A percentile compares a stretch with the other conserved stretches of the same genome.
These are phyloP conservation scores for Hirsutella thompsonii DNA, from an alignment of 2,329 filamentous ascomycete genomes.

Conservation along the genomic window DNA sequence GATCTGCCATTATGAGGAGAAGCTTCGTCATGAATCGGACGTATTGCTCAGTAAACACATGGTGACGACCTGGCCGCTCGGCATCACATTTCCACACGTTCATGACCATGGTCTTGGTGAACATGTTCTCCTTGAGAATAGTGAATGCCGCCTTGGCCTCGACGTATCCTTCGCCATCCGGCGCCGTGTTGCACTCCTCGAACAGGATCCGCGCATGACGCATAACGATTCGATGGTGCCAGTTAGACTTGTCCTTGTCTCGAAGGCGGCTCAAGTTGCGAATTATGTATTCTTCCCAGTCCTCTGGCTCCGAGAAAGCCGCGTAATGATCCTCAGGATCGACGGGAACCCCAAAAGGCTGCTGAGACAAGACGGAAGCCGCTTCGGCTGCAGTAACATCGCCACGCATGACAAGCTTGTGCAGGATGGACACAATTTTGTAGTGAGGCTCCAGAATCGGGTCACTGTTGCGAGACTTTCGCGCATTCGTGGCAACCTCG, in stretches of 20 bases:
- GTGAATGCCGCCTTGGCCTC: slow-evolving; percentile 69
- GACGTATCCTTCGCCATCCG: slow-evolving; percentile 34
- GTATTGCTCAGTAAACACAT: slow-evolving; percentile 83
- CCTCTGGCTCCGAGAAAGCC: slow-evolving; percentile 34
- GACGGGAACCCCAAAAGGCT: slow-evolving; percentile 33
- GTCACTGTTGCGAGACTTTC: slow-evolving; percentile 50
- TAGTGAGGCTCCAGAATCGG: slow-evolving; percentile 86
- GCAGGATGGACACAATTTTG: slow-evolving; percentile 69
- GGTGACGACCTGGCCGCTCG: slow-evolving; percentile 72
- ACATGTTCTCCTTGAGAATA: slow-evolving; percentile 60
- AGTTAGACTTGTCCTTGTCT: slow-evolving; percentile 80
- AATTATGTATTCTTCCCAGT: slow-evolving; percentile 44
- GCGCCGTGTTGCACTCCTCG: slow-evolving; percentile 22
- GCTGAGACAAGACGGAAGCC: slow-evolving; percentile 38
- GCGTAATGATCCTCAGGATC: slow-evolving; percentile 20
- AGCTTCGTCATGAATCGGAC: slow-evolving; percentile 69
- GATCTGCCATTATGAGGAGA: slow-evolving; percentile 62
- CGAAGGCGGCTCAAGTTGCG: slow-evolving; percentile 36
- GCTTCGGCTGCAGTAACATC: slow-evolving; percentile 35
- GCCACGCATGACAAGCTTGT: slow-evolving; percentile 59
- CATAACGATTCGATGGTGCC: slow-evolving; percentile 86
- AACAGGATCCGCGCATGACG: slow-evolving; percentile 51
- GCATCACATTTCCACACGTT: slow-evolving; percentile 93
- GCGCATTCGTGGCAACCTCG: slow-evolving; percentile 34
- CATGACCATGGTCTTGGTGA: slow-evolving; percentile 89